Conservation (phyloP, 1,284 basidiomycete genomes). For the Veloboletus limbatus region DNA sequence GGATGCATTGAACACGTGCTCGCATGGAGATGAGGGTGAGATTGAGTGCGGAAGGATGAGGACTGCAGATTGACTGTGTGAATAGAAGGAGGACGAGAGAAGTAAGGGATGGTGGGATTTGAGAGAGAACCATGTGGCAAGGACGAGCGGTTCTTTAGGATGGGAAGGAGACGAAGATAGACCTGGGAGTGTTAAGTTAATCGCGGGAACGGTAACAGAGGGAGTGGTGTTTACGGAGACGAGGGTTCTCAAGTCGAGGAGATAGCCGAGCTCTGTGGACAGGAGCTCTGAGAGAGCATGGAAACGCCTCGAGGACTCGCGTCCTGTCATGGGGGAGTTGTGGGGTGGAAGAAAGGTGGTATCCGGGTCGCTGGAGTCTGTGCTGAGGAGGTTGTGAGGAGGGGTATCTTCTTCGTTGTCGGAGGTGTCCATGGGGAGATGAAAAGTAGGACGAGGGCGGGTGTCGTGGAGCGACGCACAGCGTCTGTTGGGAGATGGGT, state of each 20-base stretch:
- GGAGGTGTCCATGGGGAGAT: slow-evolving; percentile 30
- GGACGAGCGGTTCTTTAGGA: slow-evolving; percentile 37
- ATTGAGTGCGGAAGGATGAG: slow-evolving; percentile 20
- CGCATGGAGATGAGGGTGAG: slow-evolving; percentile 18
- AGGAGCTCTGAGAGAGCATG: slow-evolving; percentile 80
- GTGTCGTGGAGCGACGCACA: slow-evolving; percentile 29
- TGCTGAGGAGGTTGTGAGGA: background rate
- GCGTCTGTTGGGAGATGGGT: slow-evolving; percentile 24
- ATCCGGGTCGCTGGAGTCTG: slow-evolving; percentile 6
- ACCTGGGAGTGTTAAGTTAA: slow-evolving; percentile 33
- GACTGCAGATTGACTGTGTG: slow-evolving; percentile 19
- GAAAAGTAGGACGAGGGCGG: slow-evolving; percentile 35
- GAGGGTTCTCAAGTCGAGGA: slow-evolving; percentile 72
- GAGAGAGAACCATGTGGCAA: slow-evolving; percentile 36
- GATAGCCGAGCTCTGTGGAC: slow-evolving; percentile 79
- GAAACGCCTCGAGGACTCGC: slow-evolving; percentile 49
- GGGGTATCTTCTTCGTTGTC: slow-evolving; percentile 21
- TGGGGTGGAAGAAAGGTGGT: too few relatives aligned
- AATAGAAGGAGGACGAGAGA: slow-evolving; percentile 35
- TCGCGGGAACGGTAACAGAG: background rate
- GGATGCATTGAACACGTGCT: background rate
- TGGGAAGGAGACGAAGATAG: slow-evolving; percentile 31
- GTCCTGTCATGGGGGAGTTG: too few relatives aligned
- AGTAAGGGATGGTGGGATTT: slow-evolving; percentile 40
- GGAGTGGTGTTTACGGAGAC: slow-evolving; percentile 54